A percentile compares a stretch with the other conserved stretches of the same genome.
Evolutionary conservation across 768 basidiomycete genomes (phyloP).

Genomic region (Leccinum variicolor): DNA sequence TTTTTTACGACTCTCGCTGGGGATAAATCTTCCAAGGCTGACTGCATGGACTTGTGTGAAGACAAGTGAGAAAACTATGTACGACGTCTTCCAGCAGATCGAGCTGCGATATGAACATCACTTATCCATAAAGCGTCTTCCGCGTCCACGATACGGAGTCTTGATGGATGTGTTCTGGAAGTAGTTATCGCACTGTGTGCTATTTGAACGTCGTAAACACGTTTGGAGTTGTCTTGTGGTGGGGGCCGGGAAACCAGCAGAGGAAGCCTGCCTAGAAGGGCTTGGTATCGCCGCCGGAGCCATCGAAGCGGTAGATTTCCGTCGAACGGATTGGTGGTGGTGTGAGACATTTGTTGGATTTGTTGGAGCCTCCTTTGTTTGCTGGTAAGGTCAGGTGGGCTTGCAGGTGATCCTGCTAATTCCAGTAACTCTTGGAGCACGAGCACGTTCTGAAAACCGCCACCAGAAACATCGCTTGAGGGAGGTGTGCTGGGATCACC

Average conservation of each 20-base stretch:
- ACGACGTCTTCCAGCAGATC: background rate
- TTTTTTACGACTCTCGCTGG: slow-evolving; percentile 3
- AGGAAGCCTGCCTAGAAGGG: slow-evolving; percentile 60
- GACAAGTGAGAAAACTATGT: background rate
- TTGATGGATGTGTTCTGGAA: slow-evolving; percentile 14
- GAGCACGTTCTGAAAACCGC: slow-evolving; percentile 42
- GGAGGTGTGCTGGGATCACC: slow-evolving; percentile 8
- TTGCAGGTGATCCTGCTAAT: slow-evolving; percentile 37
- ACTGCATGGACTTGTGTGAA: background rate
- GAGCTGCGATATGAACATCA: slow-evolving; percentile 3
- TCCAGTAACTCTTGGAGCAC: slow-evolving; percentile 45
- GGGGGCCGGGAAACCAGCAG: slow-evolving; percentile 39
- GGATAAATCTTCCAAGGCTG: background rate
- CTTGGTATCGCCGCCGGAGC: slow-evolving; percentile 52
- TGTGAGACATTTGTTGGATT: background rate
- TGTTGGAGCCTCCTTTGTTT: slow-evolving; percentile 12
- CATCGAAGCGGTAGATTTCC: slow-evolving; percentile 24
- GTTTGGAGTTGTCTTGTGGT: slow-evolving; percentile 1
- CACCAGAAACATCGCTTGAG: slow-evolving; percentile 3
- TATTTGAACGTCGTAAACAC: slow-evolving; percentile 31
- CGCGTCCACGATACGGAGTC: slow-evolving; percentile 22
- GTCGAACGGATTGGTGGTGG: slow-evolving; percentile 15
- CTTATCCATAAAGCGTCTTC: slow-evolving; percentile 37
- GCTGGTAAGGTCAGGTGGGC: slow-evolving; percentile 30
- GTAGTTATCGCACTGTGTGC: slow-evolving; percentile 29